Evolutionary conservation across 192 early-diverging fungal genomes (phyloP), one percentile per base, ranked within the genome.

Genomic region (Coemansia sp.): DNA sequence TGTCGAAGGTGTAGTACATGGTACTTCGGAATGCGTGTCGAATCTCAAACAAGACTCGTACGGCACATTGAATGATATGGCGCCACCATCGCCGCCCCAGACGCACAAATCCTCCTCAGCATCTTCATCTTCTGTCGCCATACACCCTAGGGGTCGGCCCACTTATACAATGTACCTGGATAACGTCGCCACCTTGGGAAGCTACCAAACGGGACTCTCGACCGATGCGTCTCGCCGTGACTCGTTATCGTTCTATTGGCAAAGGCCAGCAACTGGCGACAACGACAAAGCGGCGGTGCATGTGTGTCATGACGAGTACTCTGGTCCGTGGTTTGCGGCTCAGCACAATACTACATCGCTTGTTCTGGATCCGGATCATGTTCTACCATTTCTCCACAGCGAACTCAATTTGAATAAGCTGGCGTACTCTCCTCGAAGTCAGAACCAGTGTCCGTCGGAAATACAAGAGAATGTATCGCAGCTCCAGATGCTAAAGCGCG

Each of bases 351-450:
- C 46, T 5, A 57, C 75, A 19, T 57, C 65, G 9, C 46, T 67
- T 4, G n/a, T 39, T 42, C 60, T 82, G 62, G 32, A 55, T 59
- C 44, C 63, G 7, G 59, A 70, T 32, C 68, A 74, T 37, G 46
- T 77, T 30, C 49, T 77, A n/a, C 80, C 75, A 10, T 82, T 82
- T 40, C 65, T 82, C 28, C 67, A 77, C 16, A 66, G 72, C 62
- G 80, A 82, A 47, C 64, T 82, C 21, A 82, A 82, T 10, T 65
- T 82, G 47, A 73, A 66, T 64, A 77, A 66, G 43, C 71, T 82
- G 1, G 35, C 73, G 14, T 52, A 19, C 16, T 16, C 46, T 14
- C 3, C 68, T 26, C 21, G 6, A 11, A n/a, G 17, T 28, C 66
- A 26, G 52, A 17, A 30, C 55, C 40, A 42, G 9, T 40, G 42